Evolutionary conservation across 345 rosid species (phyloP).

Genomic region (Schrenkiella parvula): DNA sequence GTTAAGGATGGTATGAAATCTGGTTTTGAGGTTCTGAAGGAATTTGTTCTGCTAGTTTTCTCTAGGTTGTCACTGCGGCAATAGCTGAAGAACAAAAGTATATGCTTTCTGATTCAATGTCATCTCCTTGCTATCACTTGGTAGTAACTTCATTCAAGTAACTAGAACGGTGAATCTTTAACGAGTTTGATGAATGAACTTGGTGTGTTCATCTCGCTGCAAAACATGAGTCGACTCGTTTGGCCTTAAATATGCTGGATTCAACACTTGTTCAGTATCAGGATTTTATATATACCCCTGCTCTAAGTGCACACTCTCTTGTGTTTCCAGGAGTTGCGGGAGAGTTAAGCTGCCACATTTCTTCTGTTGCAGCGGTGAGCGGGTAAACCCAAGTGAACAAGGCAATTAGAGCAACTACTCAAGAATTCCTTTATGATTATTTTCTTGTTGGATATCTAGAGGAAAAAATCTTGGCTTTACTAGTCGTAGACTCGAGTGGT

Average conservation of each 20-base stretch:
- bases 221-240: not conserved
- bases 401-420: conserved; percentile 6
- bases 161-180: not conserved
- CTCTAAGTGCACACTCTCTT: not conserved
- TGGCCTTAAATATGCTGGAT: conserved; percentile 5
- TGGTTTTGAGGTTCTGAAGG: not conserved
- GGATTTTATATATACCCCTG: not conserved
- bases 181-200: not conserved
- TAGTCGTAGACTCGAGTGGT: conserved; percentile 5
- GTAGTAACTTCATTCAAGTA: not conserved
- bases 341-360: conserved; percentile 90
- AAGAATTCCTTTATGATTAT: not conserved
- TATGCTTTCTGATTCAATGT: not conserved
- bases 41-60: not conserved
- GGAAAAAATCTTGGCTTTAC: not conserved
- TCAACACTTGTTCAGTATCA: not conserved
- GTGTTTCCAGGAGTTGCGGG: conserved; percentile 68
- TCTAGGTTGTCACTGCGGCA: not conserved
- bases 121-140: not conserved
- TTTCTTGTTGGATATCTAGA: conserved; percentile 17
- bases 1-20: not conserved
- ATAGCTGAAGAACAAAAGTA: not conserved
- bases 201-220: not conserved
- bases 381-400: conserved; percentile 32
- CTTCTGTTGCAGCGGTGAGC: conserved; percentile 91